Evolutionary conservation across 1,284 basidiomycete species (phyloP).

Genomic region (Ganoderma lucidum): DNA sequence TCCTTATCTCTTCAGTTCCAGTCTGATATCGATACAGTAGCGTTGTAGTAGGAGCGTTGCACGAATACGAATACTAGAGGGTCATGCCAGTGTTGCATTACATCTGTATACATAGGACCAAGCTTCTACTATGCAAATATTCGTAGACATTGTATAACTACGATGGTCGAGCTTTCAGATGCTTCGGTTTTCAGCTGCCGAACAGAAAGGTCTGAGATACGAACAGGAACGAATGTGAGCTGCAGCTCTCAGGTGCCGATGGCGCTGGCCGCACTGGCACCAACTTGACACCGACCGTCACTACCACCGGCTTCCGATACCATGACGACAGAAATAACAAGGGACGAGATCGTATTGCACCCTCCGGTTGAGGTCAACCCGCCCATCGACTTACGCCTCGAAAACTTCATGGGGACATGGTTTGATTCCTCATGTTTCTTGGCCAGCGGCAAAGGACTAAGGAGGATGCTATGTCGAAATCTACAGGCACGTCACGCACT

Average conservation of each 20-base stretch:
- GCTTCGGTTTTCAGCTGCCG: background rate
- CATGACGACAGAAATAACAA: slow-evolving; percentile 9
- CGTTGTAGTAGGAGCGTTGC: background rate
- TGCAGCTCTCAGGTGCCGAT: background rate
- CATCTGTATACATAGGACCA: background rate
- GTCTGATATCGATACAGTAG: background rate
- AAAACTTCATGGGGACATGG: slow-evolving; percentile 54
- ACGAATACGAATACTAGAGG: background rate
- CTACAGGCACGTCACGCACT: slow-evolving; percentile 50
- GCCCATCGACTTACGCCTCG: slow-evolving; percentile 36
- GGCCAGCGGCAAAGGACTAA: background rate
- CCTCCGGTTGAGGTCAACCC: slow-evolving; percentile 22
- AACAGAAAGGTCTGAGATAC: background rate
- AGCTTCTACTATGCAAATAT: background rate
- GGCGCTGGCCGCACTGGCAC: background rate
- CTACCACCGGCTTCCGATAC: background rate
- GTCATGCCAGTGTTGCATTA: background rate
- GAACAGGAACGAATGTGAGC: background rate
- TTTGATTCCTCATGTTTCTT: slow-evolving; percentile 13
- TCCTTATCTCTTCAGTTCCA: background rate
- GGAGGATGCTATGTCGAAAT: background rate
- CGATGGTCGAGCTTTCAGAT: background rate
- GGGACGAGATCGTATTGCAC: slow-evolving; percentile 18
- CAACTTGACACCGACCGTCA: background rate
- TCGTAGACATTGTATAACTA: background rate